Evolutionary conservation across 345 rosid genomes (phyloP), one percentile per base, ranked within the genome.

Genomic region (Hevea brasiliensis): DNA sequence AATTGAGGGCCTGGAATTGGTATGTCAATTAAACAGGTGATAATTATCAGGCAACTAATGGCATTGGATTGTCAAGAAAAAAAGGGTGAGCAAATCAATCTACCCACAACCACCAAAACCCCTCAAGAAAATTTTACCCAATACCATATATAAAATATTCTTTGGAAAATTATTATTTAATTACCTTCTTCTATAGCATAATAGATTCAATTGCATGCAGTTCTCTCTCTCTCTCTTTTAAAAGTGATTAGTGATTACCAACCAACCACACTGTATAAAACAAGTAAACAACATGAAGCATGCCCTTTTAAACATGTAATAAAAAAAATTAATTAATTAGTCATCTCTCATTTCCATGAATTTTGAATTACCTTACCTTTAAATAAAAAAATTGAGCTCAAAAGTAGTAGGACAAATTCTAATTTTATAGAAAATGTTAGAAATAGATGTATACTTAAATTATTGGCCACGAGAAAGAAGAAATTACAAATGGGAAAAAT

Each of bases 51-150:
- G 20, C 21, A 13, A n/a, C 12, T 24, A 24, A 21, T 41, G 26
- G 10, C 10, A 40, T 1, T 4, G 1, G 37, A 27, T 2, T 37
- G 79, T 80, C 79, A 80, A 74, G 61, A 2, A 57, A 57, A n/a
- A 54, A 75, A 75, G 37, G 82, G 76, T 80, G 82, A 80, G 72
- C 82, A 71, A 65, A 80, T 80, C 73, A 56, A 80, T 68, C 82
- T 80, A 80, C 82, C 72, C 57, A 47, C 82, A 79, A 74, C 82
- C 53, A 79, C 77, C 67, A 35, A 7, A 20, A 4, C 65, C 67
- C 1, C 40, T 69, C 15, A 24, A 11, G 45, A 8, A 27, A 73
- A 37, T 54, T 62, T 78, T 54, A 68, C 74, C 73, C 8, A 76
- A 71, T 71, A 41, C 27, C 59, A 56, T 41, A 41, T 41, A 41